Evolutionary conservation across 805 yeast species (phyloP), one percentile per base, ranked within the genome.

Genomic region (Candida schatavii): DNA sequence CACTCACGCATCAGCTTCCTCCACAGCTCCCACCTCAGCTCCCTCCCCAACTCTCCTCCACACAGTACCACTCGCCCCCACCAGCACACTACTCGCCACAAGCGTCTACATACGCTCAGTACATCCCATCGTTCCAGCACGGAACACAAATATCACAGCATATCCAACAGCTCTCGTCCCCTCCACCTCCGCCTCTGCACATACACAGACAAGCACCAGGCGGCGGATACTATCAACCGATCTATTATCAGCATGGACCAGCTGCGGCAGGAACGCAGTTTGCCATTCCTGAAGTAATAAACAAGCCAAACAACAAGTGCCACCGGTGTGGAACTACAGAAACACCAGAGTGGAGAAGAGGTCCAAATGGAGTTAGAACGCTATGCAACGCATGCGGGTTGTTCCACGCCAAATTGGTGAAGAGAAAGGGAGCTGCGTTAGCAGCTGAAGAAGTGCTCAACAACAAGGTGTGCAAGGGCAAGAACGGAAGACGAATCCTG

Each of bases 371-470:
- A 2, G 70, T 66, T n/a, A 52, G 72, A n/a, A 68, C 74, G 0
- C 55, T 68, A 33, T 68, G 74, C 45, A 68, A 68, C 45, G 74
- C 74, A 1, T 68, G 74, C 49, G 74, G 74, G 0, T 61, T 68
- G 36, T 68, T 62, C 47, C 74, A 68, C 45, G 72, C 74, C 28
- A 68, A 68, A 42, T 55, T 68, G 62, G 68, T 76, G 39, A 83
- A 81, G 54, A 70, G 72, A 45, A 72, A 70, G 45, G 88, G 88
- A 10, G 74, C 71, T 35, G 70, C 61, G 4, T 65, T 67, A 34
- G 81, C 84, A 18, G 74, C 74, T 27, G 65, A 62, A 48, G 74
- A 69, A 48, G 72, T 69, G 5, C 64, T 69, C 45, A 65, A 67
- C 49, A 64, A 64, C 44, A 67, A 64, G 53, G 75, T 69, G 11